These are phyloP conservation scores for Backusella luteola DNA, from an alignment of 192 early-diverging fungal genomes.

Conservation along the genomic window DNA sequence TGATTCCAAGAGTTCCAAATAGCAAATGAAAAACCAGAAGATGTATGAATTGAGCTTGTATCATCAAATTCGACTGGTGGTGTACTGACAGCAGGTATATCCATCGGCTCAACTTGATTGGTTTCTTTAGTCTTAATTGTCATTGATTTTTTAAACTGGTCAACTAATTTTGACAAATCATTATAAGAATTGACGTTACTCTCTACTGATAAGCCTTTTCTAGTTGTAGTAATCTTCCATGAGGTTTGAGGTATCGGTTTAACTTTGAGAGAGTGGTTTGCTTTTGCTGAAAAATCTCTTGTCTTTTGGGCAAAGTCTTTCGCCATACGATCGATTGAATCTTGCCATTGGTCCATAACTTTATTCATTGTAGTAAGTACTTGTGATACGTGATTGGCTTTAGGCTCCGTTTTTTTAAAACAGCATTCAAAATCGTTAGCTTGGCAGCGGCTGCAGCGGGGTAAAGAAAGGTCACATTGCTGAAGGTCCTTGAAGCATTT, in stretches of 20 bases:
- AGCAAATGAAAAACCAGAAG: constrained; percentile 16
- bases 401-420: constrained; percentile 33
- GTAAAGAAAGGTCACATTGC: constrained; percentile 33
- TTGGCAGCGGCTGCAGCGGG: constrained; percentile 32
- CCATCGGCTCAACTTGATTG: background rate
- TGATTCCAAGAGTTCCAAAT: constrained; percentile 37
- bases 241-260: constrained; percentile 28
- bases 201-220: constrained; percentile 32
- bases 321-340: constrained; percentile 34
- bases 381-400: constrained; percentile 37
- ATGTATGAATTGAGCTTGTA: constrained; percentile 22
- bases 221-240: constrained; percentile 35
- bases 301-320: constrained; percentile 36
- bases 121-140: constrained; percentile 10
- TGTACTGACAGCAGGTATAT: background rate
- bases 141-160: constrained; percentile 38
- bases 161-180: constrained; percentile 36
- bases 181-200: constrained; percentile 36
- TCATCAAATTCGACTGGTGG: constrained; percentile 19
- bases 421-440: constrained; percentile 31
- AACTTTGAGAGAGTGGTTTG: constrained; percentile 26
- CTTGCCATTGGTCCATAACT: constrained; percentile 41
- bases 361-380: constrained; percentile 37
- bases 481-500: constrained; percentile 42
- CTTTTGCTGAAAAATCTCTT: constrained; percentile 24